Evolutionary conservation across 2,329 filamentous ascomycete genomes (phyloP).

Genomic region (Cryphonectria radicalis): DNA sequence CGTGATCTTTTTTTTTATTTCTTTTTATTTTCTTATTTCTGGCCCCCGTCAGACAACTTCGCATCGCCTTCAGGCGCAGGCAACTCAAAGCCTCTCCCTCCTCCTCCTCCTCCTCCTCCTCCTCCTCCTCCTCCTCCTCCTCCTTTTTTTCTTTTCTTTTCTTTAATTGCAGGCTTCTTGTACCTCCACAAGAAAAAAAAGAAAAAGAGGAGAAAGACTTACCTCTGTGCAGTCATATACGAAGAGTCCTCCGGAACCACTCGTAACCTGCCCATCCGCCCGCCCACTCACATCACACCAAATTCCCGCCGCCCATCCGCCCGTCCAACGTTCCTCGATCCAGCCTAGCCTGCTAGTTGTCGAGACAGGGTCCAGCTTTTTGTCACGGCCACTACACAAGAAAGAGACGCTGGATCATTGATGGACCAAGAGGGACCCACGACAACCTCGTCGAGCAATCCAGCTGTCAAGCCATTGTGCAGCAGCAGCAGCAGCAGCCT

Average conservation of each 20-base stretch:
- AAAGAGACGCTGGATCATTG: conserved; percentile 21
- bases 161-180: no score
- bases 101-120: no score
- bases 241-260: neutral
- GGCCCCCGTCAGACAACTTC: neutral
- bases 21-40: neutral
- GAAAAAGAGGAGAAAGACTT: no score
- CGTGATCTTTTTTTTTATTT: neutral
- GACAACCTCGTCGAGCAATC: conserved; percentile 22
- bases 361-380: conserved; percentile 27
- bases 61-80: neutral
- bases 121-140: no score
- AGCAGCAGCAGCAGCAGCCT: conserved; percentile 43
- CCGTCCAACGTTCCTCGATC: conserved; percentile 16
- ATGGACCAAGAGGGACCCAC: conserved; percentile 27
- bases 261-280: conserved; percentile 3
- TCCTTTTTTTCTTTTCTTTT: no score
- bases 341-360: conserved; percentile 24
- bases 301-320: conserved; percentile 13
- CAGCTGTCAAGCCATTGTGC: conserved; percentile 34
- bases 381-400: conserved; percentile 16
- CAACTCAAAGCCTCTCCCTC: neutral
- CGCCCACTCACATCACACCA: conserved; percentile 28
- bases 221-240: neutral
- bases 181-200: neutral